These are phyloP conservation scores for Fusarium vanettenii DNA, from an alignment of 2,329 filamentous ascomycete genomes.

Conservation along the genomic window DNA sequence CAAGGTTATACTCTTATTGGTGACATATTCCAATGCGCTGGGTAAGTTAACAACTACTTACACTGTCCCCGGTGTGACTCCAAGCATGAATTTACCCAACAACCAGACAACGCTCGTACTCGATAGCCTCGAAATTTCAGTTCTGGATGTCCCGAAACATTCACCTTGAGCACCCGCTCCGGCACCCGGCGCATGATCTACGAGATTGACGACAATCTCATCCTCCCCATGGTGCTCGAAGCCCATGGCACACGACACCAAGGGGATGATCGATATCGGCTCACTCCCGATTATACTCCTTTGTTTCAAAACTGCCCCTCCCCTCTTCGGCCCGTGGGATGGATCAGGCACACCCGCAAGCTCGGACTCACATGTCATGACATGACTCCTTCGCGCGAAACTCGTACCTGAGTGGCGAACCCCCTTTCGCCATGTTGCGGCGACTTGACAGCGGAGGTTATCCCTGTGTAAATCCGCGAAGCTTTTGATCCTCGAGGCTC, in stretches of 20 bases:
- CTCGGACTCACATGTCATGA: constrained; percentile 10
- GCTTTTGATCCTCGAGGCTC: background rate
- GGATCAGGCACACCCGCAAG: background rate
- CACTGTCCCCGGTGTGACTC: background rate
- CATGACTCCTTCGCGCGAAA: background rate
- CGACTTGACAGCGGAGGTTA: background rate
- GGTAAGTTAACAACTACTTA: background rate
- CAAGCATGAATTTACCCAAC: background rate
- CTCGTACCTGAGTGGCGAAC: background rate
- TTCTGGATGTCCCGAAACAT: background rate
- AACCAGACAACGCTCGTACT: background rate
- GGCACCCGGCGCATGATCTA: background rate
- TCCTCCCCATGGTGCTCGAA: background rate
- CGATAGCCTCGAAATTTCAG: background rate
- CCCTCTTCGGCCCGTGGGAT: constrained; percentile 5
- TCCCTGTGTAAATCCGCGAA: background rate
- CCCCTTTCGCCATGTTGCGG: background rate
- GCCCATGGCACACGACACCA: background rate
- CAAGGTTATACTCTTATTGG: background rate
- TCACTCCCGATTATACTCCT: background rate
- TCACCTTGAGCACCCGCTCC: background rate
- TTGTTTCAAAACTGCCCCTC: constrained; percentile 17
- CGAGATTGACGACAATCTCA: background rate
- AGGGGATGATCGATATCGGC: background rate
- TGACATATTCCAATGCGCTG: background rate